Evolutionary conservation across 495 filamentous ascomycete species (phyloP), one percentile per base, ranked within the genome.

Genomic region (Hyaloscypha variabilis): DNA sequence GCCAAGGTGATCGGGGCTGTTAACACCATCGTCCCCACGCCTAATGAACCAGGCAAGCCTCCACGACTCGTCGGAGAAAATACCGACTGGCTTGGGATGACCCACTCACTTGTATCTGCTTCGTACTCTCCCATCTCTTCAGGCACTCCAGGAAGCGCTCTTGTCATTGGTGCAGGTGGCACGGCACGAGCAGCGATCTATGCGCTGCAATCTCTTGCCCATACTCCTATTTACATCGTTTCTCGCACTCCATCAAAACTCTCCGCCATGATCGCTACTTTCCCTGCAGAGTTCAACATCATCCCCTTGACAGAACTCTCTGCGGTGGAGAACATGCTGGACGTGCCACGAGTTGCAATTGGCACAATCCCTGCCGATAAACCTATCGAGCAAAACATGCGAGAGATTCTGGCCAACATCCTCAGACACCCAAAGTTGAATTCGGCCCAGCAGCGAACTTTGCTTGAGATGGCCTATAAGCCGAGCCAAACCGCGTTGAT

Each of bases 381-480:
- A 64, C 90, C 94, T 2, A 90, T 98, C 67, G 93, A 97, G 61
- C 67, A 80, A 6, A 76, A 74, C 34, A 87, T 96, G 82, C 80
- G 85, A 25, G 89, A 89, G 70, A 82, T 90, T 11, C 77, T 98
- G 19, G 77, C 78, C 2, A 81, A 82, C 53, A 69, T 91, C 11
- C 83, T 99, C 66, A 82, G 83, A 65, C 79, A 83, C 64, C 72
- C 78, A 21, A 79, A 80, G 67, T 69, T 72, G 14, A 61, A 69
- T 42, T 72, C 70, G 1, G 74, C 80, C 34, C 73, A 74, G 11
- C 73, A 75, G 50, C 82, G 83, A 31, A 87, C 96, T 31, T 78
- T 97, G 62, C 77, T 97, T 1, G 95, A 99, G 79, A 97, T 99
- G 95, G 94, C 95, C 4, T 99, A 99, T 76, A 96, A 90, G 75